Evolutionary conservation across 768 basidiomycete species (phyloP), one percentile per base, ranked within the genome.

Genomic region (Agaricus sinodeliciosus): DNA sequence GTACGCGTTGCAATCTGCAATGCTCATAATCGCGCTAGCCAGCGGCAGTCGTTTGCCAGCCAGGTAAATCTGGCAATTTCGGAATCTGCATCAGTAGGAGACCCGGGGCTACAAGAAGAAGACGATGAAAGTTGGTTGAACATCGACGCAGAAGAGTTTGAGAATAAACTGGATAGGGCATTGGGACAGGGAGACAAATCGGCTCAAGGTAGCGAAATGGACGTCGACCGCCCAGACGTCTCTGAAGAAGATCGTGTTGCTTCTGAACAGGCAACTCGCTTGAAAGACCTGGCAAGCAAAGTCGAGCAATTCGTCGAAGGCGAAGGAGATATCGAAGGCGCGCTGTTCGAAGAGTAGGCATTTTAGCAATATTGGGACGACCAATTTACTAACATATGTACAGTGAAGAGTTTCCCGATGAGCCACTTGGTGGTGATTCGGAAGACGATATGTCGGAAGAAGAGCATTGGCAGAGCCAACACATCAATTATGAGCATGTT

Each of bases 51-150:
- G 0, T 97, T 96, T 62, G 83, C 92, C 3, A 71, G 75, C 19
- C 75, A 78, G 46, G 87, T 92, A 26, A 85, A 87, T 60, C 58
- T 72, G 0, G 87, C 88, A 0, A 65, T 94, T 50, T 67, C 69
- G 3, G 70, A 68, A 45, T 70, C 75, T 7, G 60, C 71, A 11
- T 65, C 66, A 19, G 56, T 63, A 16, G 54, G 60, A 11, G 61
- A 64, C 45, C 47, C 55, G 9, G 34, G 61, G 0, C 56, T 65
- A 11, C 57, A 63, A 46, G 69, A 67, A 5, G 67, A 68, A n/a
- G 91, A 94, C 63, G 85, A 89, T 25, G 93, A 95, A 56, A 78
- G 78, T 1, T 99, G 96, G 96, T 71, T 97, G n/a, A 83, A 82
- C 48, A 71, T 97, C 28, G 80, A 90, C 52, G 75, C 81, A 0